Evolutionary conservation across 1,139 yeast species (phyloP), one percentile per base, ranked within the genome.

Genomic region (Suhomyces coccinellae): DNA sequence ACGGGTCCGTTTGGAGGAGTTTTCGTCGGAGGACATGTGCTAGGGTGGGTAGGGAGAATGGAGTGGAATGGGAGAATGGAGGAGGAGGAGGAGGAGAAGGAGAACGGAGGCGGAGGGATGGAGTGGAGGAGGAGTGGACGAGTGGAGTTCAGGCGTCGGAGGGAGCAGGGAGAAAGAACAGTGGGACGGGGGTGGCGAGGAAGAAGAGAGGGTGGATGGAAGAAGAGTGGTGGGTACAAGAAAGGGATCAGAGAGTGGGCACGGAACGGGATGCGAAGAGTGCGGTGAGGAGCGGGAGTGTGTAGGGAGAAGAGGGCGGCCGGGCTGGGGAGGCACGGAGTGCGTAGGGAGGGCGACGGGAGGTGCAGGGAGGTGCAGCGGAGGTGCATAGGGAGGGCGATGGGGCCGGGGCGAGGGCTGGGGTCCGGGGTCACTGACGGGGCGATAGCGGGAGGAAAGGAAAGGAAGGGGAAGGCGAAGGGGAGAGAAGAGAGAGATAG

Each of bases 1-100:
- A 52, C 93, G 72, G 34, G 76, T 70, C 49, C 79, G 53, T 48
- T 72, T 73, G 47, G 57, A 54, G 22, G 68, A 79, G 71, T 51
- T 51, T 43, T 57, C 62, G 39, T 57, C 61, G 15, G 55, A 43
- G 36, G 54, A 47, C 54, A 52, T 52, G 35, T 28, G 20, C 17
- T 13, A 27, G 41, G 40, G 33, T 24, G 41, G 34, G 45, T 37
- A 32, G 35, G 43, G 41, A 26, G 32, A 33, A 12, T 32, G 32
- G 17, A 9, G 10, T 12, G 36, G 41, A 22, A 15, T 26, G 26
- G 31, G 36, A 22, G 3, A 32, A 13, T 6, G 28, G 20, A 30
- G 40, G 17, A 29, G 17, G 40, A 20, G 24, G 35, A 15, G 26
- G 12, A 26, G 33, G 11, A 20, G 40, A 12, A 30, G 40, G 7